phyloP scores from a whole-genome alignment of 768 basidiomycete genomes.

The Trametes cingulata region DNA sequence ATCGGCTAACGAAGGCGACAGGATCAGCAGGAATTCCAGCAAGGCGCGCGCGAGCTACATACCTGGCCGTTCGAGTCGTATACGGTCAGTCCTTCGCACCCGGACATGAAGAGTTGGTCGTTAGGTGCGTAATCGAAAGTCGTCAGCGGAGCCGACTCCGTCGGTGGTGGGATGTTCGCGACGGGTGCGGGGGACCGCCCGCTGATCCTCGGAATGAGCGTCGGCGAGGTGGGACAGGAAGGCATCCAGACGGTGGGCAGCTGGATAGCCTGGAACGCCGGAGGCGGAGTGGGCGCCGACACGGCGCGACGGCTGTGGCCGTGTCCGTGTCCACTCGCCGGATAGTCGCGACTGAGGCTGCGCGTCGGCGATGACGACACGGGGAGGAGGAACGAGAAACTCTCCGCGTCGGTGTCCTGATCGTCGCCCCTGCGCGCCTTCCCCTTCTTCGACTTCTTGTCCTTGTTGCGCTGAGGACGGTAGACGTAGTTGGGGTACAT shows the following conservation, averaged over 20 bases:
- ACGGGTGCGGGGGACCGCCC: conserved; percentile 50
- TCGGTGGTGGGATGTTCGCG: conserved; percentile 42
- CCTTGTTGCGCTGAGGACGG: conserved; percentile 62
- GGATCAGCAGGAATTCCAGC: background rate
- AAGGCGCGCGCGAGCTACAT: conserved; percentile 40
- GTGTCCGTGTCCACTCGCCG: conserved; percentile 18
- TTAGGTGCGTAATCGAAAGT: conserved; percentile 59
- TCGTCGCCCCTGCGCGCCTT: conserved; percentile 43
- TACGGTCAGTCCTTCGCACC: conserved; percentile 34
- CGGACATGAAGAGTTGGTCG: conserved; percentile 42
- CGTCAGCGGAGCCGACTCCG: conserved; percentile 40
- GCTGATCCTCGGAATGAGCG: conserved; percentile 55
- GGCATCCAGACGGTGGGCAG: conserved; percentile 65
- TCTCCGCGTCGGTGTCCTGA: conserved; percentile 50
- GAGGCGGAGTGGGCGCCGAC: conserved; percentile 66
- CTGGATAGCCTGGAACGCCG: conserved; percentile 65
- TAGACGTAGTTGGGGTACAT: conserved; percentile 80
- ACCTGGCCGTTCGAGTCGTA: conserved; percentile 42
- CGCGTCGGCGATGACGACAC: conserved; percentile 29
- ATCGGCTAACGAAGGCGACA: background rate
- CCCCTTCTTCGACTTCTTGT: conserved; percentile 51
- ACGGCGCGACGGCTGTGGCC: conserved; percentile 44
- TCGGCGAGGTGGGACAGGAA: conserved; percentile 66
- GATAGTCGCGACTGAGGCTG: conserved; percentile 40
- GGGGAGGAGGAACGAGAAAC: conserved; percentile 49